phyloP scores from a whole-genome alignment of 352 stramenopile genomes.

The Pythium rhizo-oryzae region DNA sequence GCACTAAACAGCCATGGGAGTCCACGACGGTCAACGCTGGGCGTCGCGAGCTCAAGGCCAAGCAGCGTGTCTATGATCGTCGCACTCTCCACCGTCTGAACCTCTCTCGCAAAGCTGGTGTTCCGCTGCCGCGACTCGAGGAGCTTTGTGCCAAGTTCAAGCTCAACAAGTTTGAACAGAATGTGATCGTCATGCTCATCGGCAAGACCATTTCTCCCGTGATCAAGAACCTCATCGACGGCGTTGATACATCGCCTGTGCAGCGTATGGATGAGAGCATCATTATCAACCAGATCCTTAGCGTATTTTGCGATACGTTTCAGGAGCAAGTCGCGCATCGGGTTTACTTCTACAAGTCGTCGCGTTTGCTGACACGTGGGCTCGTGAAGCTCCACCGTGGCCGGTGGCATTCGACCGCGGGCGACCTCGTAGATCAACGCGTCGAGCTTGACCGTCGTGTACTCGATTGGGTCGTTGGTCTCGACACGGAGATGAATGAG shows the following conservation, averaged over 20 bases:
- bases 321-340: conserved; percentile 86
- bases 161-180: conserved; percentile 87
- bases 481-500: conserved; percentile 91
- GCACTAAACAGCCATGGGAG: conserved; percentile 82
- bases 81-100: conserved; percentile 63
- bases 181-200: conserved; percentile 91
- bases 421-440: conserved; percentile 87
- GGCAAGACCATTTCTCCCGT: conserved; percentile 90
- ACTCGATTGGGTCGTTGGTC: conserved; percentile 85
- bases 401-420: conserved; percentile 81
- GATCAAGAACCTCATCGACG: conserved; percentile 88
- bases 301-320: conserved; percentile 89
- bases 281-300: conserved; percentile 90
- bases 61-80: conserved; percentile 80
- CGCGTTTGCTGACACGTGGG: conserved; percentile 66
- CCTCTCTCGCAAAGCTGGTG: conserved; percentile 62
- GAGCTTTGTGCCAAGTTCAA: conserved; percentile 80
- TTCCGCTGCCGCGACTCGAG: conserved; percentile 70
- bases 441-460: conserved; percentile 86
- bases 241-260: conserved; percentile 80
- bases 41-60: conserved; percentile 82
- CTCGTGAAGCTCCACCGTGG: conserved; percentile 83
- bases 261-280: conserved; percentile 90
- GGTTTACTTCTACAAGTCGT: conserved; percentile 91
- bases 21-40: conserved; percentile 65